These are phyloP conservation scores for Aspergillus transmontanensis DNA, from an alignment of 2,329 filamentous ascomycete genomes.

Conservation along the genomic window DNA sequence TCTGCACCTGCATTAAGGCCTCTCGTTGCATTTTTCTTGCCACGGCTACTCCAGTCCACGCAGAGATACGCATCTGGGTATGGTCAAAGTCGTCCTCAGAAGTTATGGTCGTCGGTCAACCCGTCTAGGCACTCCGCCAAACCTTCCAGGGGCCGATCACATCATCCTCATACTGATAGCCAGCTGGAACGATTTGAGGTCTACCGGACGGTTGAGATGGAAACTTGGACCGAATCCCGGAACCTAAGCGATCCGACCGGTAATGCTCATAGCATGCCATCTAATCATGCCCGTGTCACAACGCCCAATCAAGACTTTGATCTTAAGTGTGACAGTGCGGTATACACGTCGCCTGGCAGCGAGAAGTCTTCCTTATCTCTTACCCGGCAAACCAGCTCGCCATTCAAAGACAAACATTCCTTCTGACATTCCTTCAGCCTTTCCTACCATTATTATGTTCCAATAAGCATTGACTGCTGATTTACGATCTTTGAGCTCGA, in stretches of 20 bases:
- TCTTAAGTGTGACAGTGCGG: constrained; percentile 19
- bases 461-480: not conserved
- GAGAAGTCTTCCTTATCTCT: constrained; percentile 21
- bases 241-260: constrained; percentile 14
- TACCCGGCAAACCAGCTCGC: constrained; percentile 9
- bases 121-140: constrained; percentile 27
- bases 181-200: constrained; percentile 29
- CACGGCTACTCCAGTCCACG: constrained; percentile 33
- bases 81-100: constrained; percentile 22
- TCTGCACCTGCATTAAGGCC: constrained; percentile 41
- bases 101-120: constrained; percentile 24
- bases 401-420: constrained; percentile 8
- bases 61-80: constrained; percentile 24
- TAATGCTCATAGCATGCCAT: constrained; percentile 22
- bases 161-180: constrained; percentile 20
- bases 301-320: constrained; percentile 20
- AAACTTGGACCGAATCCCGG: constrained; percentile 34
- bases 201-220: constrained; percentile 40
- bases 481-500: not conserved
- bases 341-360: constrained; percentile 27
- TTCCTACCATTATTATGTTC: not conserved
- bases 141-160: constrained; percentile 6
- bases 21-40: constrained; percentile 35
- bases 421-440: not conserved
- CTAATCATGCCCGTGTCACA: constrained; percentile 17